Conservation (phyloP, 306 rosid genomes). For the Benincasa hispida region DNA sequence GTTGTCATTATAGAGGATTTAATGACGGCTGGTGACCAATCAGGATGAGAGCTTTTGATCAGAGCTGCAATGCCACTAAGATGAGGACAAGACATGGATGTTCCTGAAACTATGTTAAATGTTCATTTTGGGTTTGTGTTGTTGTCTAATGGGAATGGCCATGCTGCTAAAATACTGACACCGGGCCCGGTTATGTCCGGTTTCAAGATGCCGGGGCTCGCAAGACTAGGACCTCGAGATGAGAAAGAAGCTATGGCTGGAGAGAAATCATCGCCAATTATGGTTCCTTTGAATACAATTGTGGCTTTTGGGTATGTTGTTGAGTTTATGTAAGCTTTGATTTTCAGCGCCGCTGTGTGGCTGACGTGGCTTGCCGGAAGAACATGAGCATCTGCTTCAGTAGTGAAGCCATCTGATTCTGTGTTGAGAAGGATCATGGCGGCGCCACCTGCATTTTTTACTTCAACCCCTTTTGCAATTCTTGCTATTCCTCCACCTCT, state of each 20-base stretch:
- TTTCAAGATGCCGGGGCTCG: constrained; percentile 9
- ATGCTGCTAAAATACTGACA: constrained; percentile 12
- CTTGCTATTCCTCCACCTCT: constrained; percentile 13
- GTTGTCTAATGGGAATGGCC: constrained; percentile 14
- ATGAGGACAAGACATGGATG: constrained; percentile 15
- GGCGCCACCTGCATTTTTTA: constrained; percentile 4
- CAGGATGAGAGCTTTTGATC: constrained; percentile 5
- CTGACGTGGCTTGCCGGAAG: constrained; percentile 12
- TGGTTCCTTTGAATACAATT: constrained; percentile 5
- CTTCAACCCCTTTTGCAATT: constrained; percentile 8
- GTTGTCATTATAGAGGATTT: constrained; percentile 14
- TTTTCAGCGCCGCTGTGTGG: not conserved
- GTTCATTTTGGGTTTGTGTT: not conserved
- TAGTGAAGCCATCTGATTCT: constrained; percentile 1
- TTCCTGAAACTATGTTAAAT: constrained; percentile 10
- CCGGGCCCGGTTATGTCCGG: constrained; percentile 12
- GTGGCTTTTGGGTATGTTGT: constrained; percentile 1
- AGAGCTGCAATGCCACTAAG: constrained; percentile 14
- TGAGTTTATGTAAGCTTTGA: constrained; percentile 12
- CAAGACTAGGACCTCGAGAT: constrained; percentile 7
- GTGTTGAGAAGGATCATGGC: constrained; percentile 11
- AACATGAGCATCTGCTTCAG: constrained; percentile 6
- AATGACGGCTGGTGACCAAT: constrained; percentile 15
- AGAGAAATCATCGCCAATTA: not conserved
- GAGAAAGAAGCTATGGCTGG: constrained; percentile 10